Evolutionary conservation across 495 filamentous ascomycete species (phyloP).

Genomic region (Penicillium ochrochloron): DNA sequence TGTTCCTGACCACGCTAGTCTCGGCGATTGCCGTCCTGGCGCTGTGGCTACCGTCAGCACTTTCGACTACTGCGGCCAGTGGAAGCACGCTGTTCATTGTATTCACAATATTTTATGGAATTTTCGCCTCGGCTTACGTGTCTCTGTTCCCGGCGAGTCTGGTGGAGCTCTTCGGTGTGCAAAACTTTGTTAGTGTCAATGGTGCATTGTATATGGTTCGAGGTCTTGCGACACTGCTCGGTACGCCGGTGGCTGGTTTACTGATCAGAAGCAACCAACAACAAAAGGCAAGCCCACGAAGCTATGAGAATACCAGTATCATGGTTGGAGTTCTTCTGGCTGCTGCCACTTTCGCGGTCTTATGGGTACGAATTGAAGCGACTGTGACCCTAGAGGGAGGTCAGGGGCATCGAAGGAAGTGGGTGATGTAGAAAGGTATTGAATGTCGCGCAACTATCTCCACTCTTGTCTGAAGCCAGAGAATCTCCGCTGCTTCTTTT

Average conservation of each 20-base stretch:
- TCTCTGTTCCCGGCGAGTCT: constrained; percentile 46
- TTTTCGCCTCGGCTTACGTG: constrained; percentile 47
- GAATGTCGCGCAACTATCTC: neutral
- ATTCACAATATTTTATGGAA: constrained; percentile 45
- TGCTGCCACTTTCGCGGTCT: constrained; percentile 33
- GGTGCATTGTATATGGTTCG: constrained; percentile 50
- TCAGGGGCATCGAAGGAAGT: constrained; percentile 21
- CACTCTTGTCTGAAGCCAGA: neutral
- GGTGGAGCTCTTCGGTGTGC: constrained; percentile 48
- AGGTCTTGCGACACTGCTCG: constrained; percentile 45
- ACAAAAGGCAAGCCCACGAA: constrained; percentile 20
- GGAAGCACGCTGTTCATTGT: constrained; percentile 40
- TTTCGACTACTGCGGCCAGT: constrained; percentile 21
- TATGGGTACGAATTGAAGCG: constrained; percentile 43
- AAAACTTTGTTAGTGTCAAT: constrained; percentile 48
- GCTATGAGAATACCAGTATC: constrained; percentile 36
- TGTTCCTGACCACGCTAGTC: constrained; percentile 44
- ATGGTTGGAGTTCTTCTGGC: constrained; percentile 37
- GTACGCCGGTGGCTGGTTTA: constrained; percentile 48
- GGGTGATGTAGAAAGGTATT: constrained; percentile 23
- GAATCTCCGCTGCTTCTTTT: neutral
- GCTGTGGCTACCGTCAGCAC: constrained; percentile 47
- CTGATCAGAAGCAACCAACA: constrained; percentile 34
- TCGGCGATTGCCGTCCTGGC: constrained; percentile 39
- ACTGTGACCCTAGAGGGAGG: constrained; percentile 19